These are phyloP conservation scores for Nakazawaea wickerhamii DNA, from an alignment of 805 yeast genomes.

Conservation along the genomic window DNA sequence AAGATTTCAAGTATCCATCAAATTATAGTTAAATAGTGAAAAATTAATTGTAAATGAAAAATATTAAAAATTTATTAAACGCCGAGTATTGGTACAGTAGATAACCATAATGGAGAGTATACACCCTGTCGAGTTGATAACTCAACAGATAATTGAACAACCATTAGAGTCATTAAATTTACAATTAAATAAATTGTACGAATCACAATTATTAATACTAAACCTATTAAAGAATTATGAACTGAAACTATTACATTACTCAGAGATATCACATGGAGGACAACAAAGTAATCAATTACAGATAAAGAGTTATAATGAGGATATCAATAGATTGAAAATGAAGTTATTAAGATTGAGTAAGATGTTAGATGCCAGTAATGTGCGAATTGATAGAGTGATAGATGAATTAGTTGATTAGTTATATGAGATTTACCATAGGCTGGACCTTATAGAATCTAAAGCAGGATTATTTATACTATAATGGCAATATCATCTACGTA, in stretches of 20 bases:
- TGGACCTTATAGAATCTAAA: too few relatives aligned
- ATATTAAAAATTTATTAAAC: not conserved
- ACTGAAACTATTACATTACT: conserved; percentile 3
- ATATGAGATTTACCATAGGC: too few relatives aligned
- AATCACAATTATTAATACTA: conserved; percentile 10
- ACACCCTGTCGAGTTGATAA: conserved; percentile 10
- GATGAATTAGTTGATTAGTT: not conserved
- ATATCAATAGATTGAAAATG: conserved; percentile 7
- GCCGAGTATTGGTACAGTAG: too few relatives aligned
- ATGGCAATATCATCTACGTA: too few relatives aligned
- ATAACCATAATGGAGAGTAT: not conserved
- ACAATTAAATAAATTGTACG: conserved; percentile 8
- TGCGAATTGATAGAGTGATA: conserved; percentile 1
- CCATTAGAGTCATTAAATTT: conserved; percentile 9
- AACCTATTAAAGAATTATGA: conserved; percentile 5
- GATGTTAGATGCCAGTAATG: conserved; percentile 2
- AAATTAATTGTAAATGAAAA: too few relatives aligned
- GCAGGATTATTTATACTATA: too few relatives aligned
- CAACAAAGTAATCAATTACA: conserved; percentile 4
- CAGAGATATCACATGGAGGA: conserved; percentile 4
- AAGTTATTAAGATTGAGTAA: conserved; percentile 8
- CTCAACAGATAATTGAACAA: conserved; percentile 9
- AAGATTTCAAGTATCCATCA: conserved; percentile 77
- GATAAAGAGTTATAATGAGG: conserved; percentile 10
- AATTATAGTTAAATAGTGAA: conserved; percentile 43